These are phyloP conservation scores for Bisporella sp. DNA, from an alignment of 2,329 filamentous ascomycete species.

Conservation along the genomic window DNA sequence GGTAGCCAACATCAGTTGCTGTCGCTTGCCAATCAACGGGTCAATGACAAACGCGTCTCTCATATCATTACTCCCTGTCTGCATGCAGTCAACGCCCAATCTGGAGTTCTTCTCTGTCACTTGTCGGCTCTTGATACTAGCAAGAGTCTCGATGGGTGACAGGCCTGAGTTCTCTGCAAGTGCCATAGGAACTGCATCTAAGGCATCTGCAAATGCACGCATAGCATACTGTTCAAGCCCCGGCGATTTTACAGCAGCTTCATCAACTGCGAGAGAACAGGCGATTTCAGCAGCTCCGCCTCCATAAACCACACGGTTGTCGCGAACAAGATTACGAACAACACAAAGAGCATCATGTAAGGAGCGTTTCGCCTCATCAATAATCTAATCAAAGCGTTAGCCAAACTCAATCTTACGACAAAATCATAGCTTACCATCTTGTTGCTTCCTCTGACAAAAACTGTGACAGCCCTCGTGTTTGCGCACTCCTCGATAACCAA, in stretches of 20 bases:
- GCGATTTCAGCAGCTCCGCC: conserved; percentile 96
- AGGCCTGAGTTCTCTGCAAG: conserved; percentile 95
- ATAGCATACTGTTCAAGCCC: conserved; percentile 99
- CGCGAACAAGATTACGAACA: conserved; percentile 88
- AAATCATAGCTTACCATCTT: conserved; percentile 71
- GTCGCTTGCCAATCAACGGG: conserved; percentile 94
- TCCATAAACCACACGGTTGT: conserved; percentile 96
- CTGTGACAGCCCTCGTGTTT: conserved; percentile 91
- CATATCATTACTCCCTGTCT: conserved; percentile 93
- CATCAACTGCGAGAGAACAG: conserved; percentile 92
- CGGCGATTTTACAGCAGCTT: conserved; percentile 87
- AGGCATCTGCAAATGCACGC: conserved; percentile 92
- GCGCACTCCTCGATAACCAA: conserved; percentile 98
- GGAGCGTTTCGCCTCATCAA: conserved; percentile 96
- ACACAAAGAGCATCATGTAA: conserved; percentile 97
- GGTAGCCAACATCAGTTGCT: conserved; percentile 92
- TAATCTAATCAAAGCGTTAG: conserved; percentile 57
- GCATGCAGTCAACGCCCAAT: conserved; percentile 97
- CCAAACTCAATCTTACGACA: conserved; percentile 2
- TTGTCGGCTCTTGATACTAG: conserved; percentile 92
- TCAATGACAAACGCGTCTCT: conserved; percentile 97
- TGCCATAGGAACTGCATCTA: conserved; percentile 91
- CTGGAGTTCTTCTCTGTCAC: conserved; percentile 75
- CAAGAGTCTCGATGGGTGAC: conserved; percentile 91
- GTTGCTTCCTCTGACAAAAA: conserved; percentile 96